Evolutionary conservation across 2,329 filamentous ascomycete species (phyloP).

Genomic region (Aspergillus sp.): DNA sequence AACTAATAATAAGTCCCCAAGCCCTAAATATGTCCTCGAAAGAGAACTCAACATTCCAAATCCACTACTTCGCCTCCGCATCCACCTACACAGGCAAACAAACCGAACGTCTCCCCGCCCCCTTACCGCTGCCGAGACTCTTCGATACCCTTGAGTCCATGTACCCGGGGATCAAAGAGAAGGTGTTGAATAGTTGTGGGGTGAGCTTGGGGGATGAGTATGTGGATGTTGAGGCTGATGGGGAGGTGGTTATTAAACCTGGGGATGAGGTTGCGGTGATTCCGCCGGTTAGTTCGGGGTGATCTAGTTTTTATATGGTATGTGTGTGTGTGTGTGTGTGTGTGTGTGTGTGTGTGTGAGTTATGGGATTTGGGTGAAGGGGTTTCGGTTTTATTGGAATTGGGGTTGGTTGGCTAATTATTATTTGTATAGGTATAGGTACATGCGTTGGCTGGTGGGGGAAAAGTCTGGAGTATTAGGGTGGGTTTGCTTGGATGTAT

Average conservation of each 20-base stretch:
- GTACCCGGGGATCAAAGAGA: slow-evolving; percentile 46
- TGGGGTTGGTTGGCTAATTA: background rate
- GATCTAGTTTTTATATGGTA: slow-evolving; percentile 4
- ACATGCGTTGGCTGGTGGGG: background rate
- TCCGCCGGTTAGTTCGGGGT: slow-evolving; percentile 52
- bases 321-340: too few species aligned
- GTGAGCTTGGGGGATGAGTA: slow-evolving; percentile 49
- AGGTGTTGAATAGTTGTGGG: slow-evolving; percentile 43
- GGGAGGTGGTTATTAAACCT: slow-evolving; percentile 36
- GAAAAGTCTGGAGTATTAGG: background rate
- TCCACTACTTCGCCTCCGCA: slow-evolving; percentile 51
- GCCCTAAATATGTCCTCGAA: background rate
- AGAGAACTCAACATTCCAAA: slow-evolving; percentile 37
- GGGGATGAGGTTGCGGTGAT: slow-evolving; percentile 51
- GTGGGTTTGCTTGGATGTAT: background rate
- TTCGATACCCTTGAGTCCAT: slow-evolving; percentile 42
- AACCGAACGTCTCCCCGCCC: slow-evolving; percentile 45
- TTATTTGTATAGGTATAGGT: background rate
- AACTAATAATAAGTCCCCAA: too few species aligned
- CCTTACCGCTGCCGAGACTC: slow-evolving; percentile 40
- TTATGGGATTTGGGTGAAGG: background rate
- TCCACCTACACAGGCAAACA: slow-evolving; percentile 44
- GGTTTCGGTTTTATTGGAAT: too few species aligned
- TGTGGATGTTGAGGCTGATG: slow-evolving; percentile 39
- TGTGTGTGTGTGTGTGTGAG: background rate